Evolutionary conservation across 192 early-diverging fungal genomes (phyloP).

Genomic region (Jimgerdemannia flammicorona): DNA sequence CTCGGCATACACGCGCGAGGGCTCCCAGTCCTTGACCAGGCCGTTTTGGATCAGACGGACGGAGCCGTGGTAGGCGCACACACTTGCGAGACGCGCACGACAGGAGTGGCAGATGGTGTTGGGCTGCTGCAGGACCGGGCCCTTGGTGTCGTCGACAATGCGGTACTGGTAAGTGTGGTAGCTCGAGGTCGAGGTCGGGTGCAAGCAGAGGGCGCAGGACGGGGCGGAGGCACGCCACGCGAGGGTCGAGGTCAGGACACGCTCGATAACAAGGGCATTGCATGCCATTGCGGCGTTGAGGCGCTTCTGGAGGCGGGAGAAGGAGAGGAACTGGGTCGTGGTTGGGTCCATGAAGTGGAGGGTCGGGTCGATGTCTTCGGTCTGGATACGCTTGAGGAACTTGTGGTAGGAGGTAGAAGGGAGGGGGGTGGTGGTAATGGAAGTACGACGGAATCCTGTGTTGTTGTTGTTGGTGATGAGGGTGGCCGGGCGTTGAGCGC

Average conservation of each 20-base stretch:
- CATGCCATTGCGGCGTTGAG: constrained; percentile 32
- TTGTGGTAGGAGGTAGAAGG: constrained; percentile 17
- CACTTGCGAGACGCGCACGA: constrained; percentile 25
- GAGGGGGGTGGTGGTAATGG: not conserved
- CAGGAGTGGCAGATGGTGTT: constrained; percentile 30
- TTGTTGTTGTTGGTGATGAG: not conserved
- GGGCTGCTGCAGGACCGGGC: constrained; percentile 21
- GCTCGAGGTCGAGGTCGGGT: constrained; percentile 18
- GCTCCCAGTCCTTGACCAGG: constrained; percentile 25
- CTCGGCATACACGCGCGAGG: constrained; percentile 30
- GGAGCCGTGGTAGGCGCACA: constrained; percentile 32
- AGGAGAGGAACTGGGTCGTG: constrained; percentile 23
- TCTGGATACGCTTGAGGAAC: constrained; percentile 30
- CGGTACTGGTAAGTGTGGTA: constrained; percentile 25
- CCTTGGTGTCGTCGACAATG: not conserved
- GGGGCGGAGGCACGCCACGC: constrained; percentile 10
- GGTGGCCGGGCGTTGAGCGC: constrained; percentile 17
- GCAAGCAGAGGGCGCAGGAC: constrained; percentile 30
- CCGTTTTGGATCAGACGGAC: constrained; percentile 34
- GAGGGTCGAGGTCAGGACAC: constrained; percentile 8
- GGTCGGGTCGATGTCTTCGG: constrained; percentile 35
- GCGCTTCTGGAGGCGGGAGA: constrained; percentile 29
- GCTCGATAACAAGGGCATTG: constrained; percentile 31
- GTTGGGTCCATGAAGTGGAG: constrained; percentile 16
- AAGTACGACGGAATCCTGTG: not conserved